These are phyloP conservation scores for Coniella lustricola DNA, from an alignment of 2,329 filamentous ascomycete genomes.

Conservation along the genomic window DNA sequence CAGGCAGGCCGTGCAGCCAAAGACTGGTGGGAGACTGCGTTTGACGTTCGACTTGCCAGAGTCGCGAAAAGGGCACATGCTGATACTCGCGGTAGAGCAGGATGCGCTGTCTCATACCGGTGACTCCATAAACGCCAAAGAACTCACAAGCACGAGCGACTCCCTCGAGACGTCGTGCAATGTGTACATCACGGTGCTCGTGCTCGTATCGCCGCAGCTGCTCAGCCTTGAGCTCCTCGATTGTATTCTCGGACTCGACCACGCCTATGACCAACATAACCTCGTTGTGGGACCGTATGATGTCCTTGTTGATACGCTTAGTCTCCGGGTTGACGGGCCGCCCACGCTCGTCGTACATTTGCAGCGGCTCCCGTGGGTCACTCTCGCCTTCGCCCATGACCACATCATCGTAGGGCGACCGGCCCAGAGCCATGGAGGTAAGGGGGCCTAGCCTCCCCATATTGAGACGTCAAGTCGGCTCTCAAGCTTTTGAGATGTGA, in stretches of 20 bases:
- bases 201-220: constrained; percentile 32
- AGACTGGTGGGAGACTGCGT: constrained; percentile 28
- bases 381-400: constrained; percentile 41
- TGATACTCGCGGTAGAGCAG: constrained; percentile 46
- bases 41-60: constrained; percentile 29
- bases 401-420: constrained; percentile 54
- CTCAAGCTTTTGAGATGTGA: neutral
- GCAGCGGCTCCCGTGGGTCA: constrained; percentile 33
- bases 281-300: constrained; percentile 55
- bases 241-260: constrained; percentile 47
- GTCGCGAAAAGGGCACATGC: constrained; percentile 39
- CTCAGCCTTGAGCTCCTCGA: constrained; percentile 32
- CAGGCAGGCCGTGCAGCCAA: constrained; percentile 33
- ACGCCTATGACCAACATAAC: constrained; percentile 58
- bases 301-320: constrained; percentile 47
- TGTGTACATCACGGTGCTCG: constrained; percentile 38
- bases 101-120: constrained; percentile 47
- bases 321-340: constrained; percentile 49
- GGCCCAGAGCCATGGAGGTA: constrained; percentile 50
- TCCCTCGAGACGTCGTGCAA: constrained; percentile 34
- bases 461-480: constrained; percentile 11
- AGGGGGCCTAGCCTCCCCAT: constrained; percentile 52
- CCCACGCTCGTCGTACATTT: constrained; percentile 49
- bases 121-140: constrained; percentile 43
- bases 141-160: constrained; percentile 32